These are phyloP conservation scores for Eucalyptus polybractea DNA, from an alignment of 345 rosid species.

Conservation along the genomic window DNA sequence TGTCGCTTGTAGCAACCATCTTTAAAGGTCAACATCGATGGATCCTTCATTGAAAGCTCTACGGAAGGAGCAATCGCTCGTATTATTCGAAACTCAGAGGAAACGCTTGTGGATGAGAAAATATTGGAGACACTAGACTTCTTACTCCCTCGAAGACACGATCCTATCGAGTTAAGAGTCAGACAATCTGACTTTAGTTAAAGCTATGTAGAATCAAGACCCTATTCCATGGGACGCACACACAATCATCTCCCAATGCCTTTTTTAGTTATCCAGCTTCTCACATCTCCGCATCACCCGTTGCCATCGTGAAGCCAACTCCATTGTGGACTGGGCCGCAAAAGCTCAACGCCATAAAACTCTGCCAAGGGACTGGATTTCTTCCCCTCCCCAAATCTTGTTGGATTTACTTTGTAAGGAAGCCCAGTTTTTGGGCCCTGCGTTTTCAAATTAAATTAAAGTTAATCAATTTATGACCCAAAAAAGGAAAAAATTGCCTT, in stretches of 20 bases:
- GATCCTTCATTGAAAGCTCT: no score
- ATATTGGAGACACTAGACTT: fast-evolving
- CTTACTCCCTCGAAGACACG: no score
- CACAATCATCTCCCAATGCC: neutral
- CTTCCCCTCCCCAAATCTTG: neutral
- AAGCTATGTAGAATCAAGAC: no score
- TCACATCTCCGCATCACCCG: fast-evolving
- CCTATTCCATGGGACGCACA: neutral
- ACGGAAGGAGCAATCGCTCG: no score
- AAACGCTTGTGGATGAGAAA: no score
- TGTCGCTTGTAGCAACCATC: no score
- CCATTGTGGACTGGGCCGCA: neutral
- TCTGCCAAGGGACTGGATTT: neutral
- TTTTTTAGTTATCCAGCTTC: neutral
- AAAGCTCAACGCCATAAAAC: neutral
- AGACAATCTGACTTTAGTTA: no score
- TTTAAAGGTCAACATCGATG: no score
- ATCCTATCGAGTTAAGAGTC: no score
- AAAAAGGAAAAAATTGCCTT: no score
- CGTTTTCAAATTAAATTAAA: neutral
- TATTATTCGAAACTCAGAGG: no score
- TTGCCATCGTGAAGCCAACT: neutral
- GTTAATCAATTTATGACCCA: no score
- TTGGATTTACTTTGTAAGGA: neutral
- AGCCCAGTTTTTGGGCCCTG: fast-evolving